Conservation (phyloP, 1,139 yeast species). For the Kodamaea fungicola region DNA sequence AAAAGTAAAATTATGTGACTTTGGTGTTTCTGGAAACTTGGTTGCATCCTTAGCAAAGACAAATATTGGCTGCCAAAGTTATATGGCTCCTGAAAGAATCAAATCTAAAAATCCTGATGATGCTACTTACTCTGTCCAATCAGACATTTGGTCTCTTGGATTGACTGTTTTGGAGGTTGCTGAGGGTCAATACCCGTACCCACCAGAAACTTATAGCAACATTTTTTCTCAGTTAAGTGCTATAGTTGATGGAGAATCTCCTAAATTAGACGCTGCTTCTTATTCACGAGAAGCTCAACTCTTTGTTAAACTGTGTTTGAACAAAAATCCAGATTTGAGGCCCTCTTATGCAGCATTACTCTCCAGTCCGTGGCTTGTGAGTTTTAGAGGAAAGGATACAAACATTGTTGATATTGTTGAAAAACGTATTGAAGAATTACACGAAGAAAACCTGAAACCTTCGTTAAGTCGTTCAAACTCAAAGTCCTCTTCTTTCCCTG, state of each 20-base stretch:
- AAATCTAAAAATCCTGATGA: constrained; percentile 58
- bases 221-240: constrained; percentile 92
- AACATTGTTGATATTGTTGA: constrained; percentile 42
- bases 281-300: constrained; percentile 77
- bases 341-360: constrained; percentile 79
- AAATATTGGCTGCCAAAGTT: constrained; percentile 95
- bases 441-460: constrained; percentile 21
- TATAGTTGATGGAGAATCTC: constrained; percentile 95
- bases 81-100: constrained; percentile 98
- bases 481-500: constrained; percentile 1
- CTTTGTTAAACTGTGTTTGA: constrained; percentile 76
- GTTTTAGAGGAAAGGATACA: constrained; percentile 40
- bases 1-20: constrained; percentile 88
- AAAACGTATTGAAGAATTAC: constrained; percentile 28
- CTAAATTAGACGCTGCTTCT: constrained; percentile 50
- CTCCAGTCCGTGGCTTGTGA: constrained; percentile 77
- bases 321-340: constrained; percentile 75
- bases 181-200: constrained; percentile 89
- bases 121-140: constrained; percentile 84
- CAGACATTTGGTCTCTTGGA: constrained; percentile 96
- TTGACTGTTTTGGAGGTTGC: constrained; percentile 86
- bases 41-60: constrained; percentile 96
- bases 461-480: constrained; percentile 12
- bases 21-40: constrained; percentile 93
- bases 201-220: constrained; percentile 87